Evolutionary conservation across 345 rosid species (phyloP).

Genomic region (Rhizophora apiculata): DNA sequence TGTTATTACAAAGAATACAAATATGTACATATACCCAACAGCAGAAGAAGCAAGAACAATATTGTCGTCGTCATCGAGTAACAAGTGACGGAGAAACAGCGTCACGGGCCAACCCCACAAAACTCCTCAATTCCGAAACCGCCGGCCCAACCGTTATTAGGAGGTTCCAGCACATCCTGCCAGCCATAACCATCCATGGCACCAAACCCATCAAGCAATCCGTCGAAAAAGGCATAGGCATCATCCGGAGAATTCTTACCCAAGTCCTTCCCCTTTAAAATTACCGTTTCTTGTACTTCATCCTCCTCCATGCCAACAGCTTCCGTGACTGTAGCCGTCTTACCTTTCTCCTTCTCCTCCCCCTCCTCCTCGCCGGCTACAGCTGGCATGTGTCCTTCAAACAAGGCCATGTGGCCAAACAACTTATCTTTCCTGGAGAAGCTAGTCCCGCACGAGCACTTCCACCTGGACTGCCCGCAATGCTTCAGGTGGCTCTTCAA

Average conservation of each 20-base stretch:
- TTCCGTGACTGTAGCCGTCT: constrained; percentile 6
- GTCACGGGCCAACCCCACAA: background rate
- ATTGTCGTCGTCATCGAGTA: too few species aligned
- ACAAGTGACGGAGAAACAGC: background rate
- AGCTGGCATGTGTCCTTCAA: constrained; percentile 76
- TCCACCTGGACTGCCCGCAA: constrained; percentile 64
- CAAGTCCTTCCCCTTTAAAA: constrained; percentile 11
- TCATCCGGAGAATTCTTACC: constrained; percentile 14
- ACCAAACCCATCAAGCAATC: constrained; percentile 46
- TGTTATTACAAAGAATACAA: constrained; percentile 5
- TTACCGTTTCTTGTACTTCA: constrained; percentile 14
- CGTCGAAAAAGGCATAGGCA: constrained; percentile 33
- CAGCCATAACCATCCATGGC: constrained; percentile 36
- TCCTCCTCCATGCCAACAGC: constrained; percentile 15
- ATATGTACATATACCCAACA: background rate
- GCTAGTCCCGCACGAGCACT: constrained; percentile 62
- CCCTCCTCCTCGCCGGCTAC: constrained; percentile 23
- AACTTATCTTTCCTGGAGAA: constrained; percentile 72
- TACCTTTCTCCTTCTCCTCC: constrained; percentile 2
- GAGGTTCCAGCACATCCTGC: constrained; percentile 37
- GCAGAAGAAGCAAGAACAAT: too few species aligned
- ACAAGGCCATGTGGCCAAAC: constrained; percentile 67
- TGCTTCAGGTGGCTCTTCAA: constrained; percentile 65
- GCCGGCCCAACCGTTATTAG: constrained; percentile 9
- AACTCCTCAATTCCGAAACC: constrained; percentile 10